Evolutionary conservation across 1,139 yeast species (phyloP).

Genomic region (Saccharomycopsis hybrid): DNA sequence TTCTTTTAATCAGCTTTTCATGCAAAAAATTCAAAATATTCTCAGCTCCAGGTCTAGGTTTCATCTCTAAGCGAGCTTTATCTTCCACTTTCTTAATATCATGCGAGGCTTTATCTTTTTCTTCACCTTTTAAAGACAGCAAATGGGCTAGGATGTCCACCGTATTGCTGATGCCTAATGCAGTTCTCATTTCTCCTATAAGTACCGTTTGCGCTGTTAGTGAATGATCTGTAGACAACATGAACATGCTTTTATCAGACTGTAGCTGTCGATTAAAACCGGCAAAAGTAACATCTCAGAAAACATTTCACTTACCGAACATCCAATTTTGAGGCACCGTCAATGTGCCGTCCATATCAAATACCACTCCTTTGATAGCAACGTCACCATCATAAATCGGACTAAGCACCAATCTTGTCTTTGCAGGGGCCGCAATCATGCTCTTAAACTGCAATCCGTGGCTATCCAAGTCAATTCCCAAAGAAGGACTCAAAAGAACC

Average conservation of each 20-base stretch:
- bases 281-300: no score
- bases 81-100: neutral
- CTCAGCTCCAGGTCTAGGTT: neutral
- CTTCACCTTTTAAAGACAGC: neutral
- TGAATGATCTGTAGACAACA: no score
- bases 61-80: neutral
- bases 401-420: no score
- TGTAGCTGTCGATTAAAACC: no score
- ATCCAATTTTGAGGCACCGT: conserved; percentile 63
- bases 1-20: conserved; percentile 36
- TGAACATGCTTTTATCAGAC: no score
- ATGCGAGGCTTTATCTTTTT: neutral
- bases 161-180: conserved; percentile 42
- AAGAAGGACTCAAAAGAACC: no score
- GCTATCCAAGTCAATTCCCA: no score
- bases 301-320: conserved; percentile 32
- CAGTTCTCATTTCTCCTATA: conserved; percentile 45
- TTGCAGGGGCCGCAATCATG: no score
- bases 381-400: no score
- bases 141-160: conserved; percentile 33
- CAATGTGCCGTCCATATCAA: conserved; percentile 68
- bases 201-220: no score
- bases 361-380: conserved; percentile 43
- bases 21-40: neutral
- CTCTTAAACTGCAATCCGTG: no score